A percentile compares a stretch with the other conserved stretches of the same genome.
Evolutionary conservation across 139 green algal genomes (phyloP).

Genomic region (Yamagishiella unicocca): DNA sequence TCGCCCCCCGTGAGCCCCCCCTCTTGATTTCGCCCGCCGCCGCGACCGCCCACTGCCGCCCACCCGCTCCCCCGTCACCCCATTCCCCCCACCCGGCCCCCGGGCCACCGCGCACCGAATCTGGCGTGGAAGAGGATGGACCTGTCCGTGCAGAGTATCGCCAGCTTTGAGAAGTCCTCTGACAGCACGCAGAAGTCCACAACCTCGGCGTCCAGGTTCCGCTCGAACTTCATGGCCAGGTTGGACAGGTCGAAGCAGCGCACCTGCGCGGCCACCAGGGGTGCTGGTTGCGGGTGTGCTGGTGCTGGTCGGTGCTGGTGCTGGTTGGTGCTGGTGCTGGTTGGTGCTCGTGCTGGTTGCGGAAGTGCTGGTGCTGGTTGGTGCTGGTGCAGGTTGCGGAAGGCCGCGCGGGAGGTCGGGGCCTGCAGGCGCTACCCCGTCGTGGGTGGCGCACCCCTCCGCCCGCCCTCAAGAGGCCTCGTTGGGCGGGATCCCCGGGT

Average conservation of each 20-base stretch:
- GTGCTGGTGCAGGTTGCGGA: too few relatives aligned
- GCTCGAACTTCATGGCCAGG: constrained; percentile 97
- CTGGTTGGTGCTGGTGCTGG: too few relatives aligned
- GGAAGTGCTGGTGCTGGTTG: too few relatives aligned
- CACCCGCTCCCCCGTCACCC: background rate
- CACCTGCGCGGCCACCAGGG: constrained; percentile 71
- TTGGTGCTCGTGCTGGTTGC: too few relatives aligned
- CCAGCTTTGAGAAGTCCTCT: constrained; percentile 97
- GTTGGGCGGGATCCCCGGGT: too few relatives aligned
- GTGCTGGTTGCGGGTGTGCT: too few relatives aligned
- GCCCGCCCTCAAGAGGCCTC: too few relatives aligned
- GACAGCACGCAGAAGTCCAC: constrained; percentile 94
- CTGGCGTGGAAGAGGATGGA: constrained; percentile 91
- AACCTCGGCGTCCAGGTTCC: constrained; percentile 95
- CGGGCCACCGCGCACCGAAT: constrained; percentile 75
- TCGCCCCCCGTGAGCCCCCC: too few relatives aligned
- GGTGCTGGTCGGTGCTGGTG: too few relatives aligned
- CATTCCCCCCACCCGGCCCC: background rate
- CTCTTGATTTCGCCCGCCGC: background rate
- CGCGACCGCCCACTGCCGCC: background rate
- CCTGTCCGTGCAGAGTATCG: constrained; percentile 93
- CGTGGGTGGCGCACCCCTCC: too few relatives aligned
- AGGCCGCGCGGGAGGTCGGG: too few relatives aligned
- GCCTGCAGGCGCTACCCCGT: too few relatives aligned
- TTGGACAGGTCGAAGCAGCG: constrained; percentile 94